Evolutionary conservation across 352 stramenopile genomes (phyloP), one percentile per base, ranked within the genome.

Genomic region (Phytophthora pisi): DNA sequence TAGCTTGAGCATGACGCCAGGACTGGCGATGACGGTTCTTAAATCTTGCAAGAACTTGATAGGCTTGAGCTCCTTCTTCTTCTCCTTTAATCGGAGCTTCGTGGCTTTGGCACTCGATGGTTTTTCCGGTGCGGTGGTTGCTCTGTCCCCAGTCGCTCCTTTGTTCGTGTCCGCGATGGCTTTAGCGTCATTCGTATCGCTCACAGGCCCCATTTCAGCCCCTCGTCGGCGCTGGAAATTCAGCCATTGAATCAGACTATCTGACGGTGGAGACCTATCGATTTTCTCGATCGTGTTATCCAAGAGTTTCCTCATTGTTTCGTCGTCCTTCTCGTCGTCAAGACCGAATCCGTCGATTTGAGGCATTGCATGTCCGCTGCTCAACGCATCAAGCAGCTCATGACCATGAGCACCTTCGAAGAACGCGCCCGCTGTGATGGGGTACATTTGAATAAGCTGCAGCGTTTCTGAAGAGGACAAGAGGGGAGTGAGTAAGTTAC

Each of bases 21-120:
- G 86, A 40, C 70, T 91, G 0, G 76, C 65, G 10, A 93, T 88
- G 5, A 70, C 82, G 0, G 68, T 64, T 34, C 72, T 54, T 6
- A 95, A 49, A 43, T 95, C 84, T 43, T 90, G 79, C 1, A 95
- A 62, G 1, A 76, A 77, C 49, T 90, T 90, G 24, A 92, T 88
- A 0, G 76, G 73, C 52, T 90, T 91, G 55, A 81, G 64, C 16
- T 88, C 77, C 18, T 86, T 85, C 51, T 84, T 86, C 61, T 90
- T 92, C 3, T 92, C 82, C 43, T 91, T 92, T 11, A 57, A 23
- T 2, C 75, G 66, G 3, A 64, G n/a, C 34, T 81, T 84, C 0
- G 49, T 51, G 1, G 55, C 2, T 52, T 62, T 66, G 31, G 62
- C 58, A 31, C 57, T 70, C 13, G 58, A 57, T 31, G 34, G 46